Conservation (phyloP, 257 asterid species). For the Rubia yunnanensis region DNA sequence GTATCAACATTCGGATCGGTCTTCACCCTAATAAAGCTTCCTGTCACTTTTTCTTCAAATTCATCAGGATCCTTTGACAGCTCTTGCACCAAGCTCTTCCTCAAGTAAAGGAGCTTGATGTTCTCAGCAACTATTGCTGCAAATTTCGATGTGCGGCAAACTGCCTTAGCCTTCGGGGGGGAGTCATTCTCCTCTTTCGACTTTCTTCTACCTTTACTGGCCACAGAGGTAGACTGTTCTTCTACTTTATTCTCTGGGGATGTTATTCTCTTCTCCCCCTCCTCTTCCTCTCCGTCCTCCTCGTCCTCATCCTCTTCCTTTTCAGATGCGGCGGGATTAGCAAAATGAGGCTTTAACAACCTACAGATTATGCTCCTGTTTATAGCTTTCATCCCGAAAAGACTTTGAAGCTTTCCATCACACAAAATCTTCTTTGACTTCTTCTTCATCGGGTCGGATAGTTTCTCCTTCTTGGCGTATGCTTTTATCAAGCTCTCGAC, state of each 20-base stretch:
- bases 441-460: constrained; percentile 41
- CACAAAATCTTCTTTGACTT: constrained; percentile 31
- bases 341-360: constrained; percentile 54
- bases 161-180: constrained; percentile 17
- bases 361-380: constrained; percentile 31
- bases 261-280: constrained; percentile 36
- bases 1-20: constrained; percentile 34
- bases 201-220: constrained; percentile 27
- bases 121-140: constrained; percentile 60
- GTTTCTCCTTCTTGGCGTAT: constrained; percentile 44
- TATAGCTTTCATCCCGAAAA: constrained; percentile 41
- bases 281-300: constrained; percentile 39
- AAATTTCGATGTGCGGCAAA: constrained; percentile 20
- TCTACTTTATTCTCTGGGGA: constrained; percentile 15
- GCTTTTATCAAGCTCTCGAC: constrained; percentile 41
- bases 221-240: constrained; percentile 2
- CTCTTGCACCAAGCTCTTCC: constrained; percentile 47
- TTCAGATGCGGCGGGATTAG: constrained; percentile 40
- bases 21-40: constrained; percentile 59
- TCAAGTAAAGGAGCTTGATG: constrained; percentile 67
- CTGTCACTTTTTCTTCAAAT: constrained; percentile 56
- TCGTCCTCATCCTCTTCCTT: constrained; percentile 26
- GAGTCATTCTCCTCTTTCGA: constrained; percentile 21
- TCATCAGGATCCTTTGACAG: constrained; percentile 46
- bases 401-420: constrained; percentile 37